These are phyloP conservation scores for Nepenthes gracilis DNA, from an alignment of 148 eudicot genomes.

Conservation along the genomic window DNA sequence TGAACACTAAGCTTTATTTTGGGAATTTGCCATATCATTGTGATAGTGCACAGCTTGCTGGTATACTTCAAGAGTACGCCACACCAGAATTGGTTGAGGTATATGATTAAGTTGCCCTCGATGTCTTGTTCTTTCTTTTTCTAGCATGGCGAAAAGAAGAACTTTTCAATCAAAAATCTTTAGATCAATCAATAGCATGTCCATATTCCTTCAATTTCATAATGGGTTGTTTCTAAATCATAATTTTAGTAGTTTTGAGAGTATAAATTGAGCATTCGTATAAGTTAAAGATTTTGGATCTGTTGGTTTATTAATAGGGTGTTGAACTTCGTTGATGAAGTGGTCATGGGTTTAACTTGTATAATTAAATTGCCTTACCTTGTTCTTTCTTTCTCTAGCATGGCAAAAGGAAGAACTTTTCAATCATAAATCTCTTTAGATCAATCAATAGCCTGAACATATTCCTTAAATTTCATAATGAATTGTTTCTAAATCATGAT, in stretches of 20 bases:
- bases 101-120: background rate
- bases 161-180: background rate
- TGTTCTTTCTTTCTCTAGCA: background rate
- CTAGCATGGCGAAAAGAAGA: background rate
- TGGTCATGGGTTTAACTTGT: slow-evolving; percentile 3
- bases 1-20: slow-evolving; percentile 69
- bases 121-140: background rate
- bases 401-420: background rate
- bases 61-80: slow-evolving; percentile 67
- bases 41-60: slow-evolving; percentile 97
- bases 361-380: background rate
- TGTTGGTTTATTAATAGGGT: too few species aligned
- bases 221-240: background rate
- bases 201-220: background rate
- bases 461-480: background rate
- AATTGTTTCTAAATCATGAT: too few species aligned
- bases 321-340: too few species aligned
- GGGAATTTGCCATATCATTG: slow-evolving; percentile 88
- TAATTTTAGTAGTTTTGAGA: too few species aligned
- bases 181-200: background rate
- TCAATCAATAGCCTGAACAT: background rate
- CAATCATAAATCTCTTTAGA: too few species aligned
- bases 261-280: too few species aligned
- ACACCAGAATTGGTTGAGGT: slow-evolving; percentile 94
- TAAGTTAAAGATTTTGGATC: too few species aligned